Percentiles rank a stretch among this genome's conserved stretches.
These are phyloP conservation scores for Blastocystis sp. DNA, from an alignment of 352 stramenopile species.

Conservation along the genomic window DNA sequence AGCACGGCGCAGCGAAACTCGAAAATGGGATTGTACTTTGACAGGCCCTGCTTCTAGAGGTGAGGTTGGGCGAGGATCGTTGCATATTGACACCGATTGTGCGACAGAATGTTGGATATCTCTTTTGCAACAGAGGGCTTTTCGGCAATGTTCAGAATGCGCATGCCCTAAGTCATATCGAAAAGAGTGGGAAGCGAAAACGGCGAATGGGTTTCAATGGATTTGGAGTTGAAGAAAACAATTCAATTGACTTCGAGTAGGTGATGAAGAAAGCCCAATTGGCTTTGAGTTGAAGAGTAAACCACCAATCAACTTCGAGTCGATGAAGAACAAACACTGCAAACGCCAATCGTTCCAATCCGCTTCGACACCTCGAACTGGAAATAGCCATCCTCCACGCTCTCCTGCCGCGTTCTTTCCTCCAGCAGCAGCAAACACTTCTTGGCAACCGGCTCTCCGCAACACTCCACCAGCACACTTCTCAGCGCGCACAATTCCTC, in stretches of 20 bases:
- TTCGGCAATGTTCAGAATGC: slow-evolving; percentile 92
- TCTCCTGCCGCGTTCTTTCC: neutral
- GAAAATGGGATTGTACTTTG: slow-evolving; percentile 84
- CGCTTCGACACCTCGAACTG: slow-evolving; percentile 32
- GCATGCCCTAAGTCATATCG: neutral
- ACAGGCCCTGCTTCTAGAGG: slow-evolving; percentile 70
- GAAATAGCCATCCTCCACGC: neutral
- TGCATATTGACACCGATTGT: slow-evolving; percentile 65
- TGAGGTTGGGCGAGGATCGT: slow-evolving; percentile 73
- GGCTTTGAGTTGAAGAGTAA: no score
- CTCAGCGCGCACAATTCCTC: slow-evolving; percentile 21
- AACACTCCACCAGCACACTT: neutral
- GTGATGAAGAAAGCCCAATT: no score
- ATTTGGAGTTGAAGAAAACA: slow-evolving; percentile 7
- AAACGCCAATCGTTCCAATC: slow-evolving; percentile 12
- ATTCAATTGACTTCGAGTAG: neutral
- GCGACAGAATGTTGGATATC: slow-evolving; percentile 87
- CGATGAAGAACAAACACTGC: no score
- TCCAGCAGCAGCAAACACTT: slow-evolving; percentile 20
- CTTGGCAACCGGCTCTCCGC: neutral
- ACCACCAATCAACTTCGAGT: no score
- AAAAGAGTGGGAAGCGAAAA: slow-evolving; percentile 36
- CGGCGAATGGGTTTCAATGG: neutral
- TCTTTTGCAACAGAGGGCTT: slow-evolving; percentile 97
- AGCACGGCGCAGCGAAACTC: slow-evolving; percentile 84